These are phyloP conservation scores for Suillus americanus DNA, from an alignment of 768 basidiomycete genomes.

Conservation along the genomic window DNA sequence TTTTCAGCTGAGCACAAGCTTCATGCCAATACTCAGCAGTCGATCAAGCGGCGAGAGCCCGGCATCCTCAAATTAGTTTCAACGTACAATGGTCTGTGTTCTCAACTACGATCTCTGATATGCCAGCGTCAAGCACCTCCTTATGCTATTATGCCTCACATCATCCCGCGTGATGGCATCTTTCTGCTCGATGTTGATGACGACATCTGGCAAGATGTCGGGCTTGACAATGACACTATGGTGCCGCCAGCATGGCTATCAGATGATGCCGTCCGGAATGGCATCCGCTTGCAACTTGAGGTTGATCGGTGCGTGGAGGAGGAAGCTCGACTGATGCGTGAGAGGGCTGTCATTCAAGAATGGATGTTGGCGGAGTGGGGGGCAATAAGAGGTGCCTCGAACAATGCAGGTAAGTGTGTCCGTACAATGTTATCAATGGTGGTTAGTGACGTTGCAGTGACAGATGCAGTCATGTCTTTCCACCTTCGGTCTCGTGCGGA, in stretches of 20 bases:
- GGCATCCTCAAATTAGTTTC: constrained; percentile 22
- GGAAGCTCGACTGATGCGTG: constrained; percentile 13
- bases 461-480: constrained; percentile 3
- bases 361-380: constrained; percentile 33
- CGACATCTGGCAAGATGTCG: constrained; percentile 35
- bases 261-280: constrained; percentile 16
- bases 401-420: constrained; percentile 8
- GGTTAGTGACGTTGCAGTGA: background rate
- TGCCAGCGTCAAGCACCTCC: constrained; percentile 18
- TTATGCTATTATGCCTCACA: constrained; percentile 20
- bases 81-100: constrained; percentile 31
- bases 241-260: constrained; percentile 17
- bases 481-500: background rate
- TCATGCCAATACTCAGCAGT: constrained; percentile 25
- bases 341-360: constrained; percentile 20
- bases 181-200: constrained; percentile 38
- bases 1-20: constrained; percentile 23
- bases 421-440: background rate
- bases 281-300: constrained; percentile 20
- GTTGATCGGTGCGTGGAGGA: constrained; percentile 30
- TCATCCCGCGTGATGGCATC: constrained; percentile 21
- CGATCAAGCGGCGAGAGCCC: constrained; percentile 27
- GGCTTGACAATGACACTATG: constrained; percentile 23
- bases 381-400: background rate
- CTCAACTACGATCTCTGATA: constrained; percentile 22